Percentiles rank a stretch among this genome's conserved stretches.
These are phyloP conservation scores for Telfairia occidentalis DNA, from an alignment of 331 rosid genomes.

Conservation along the genomic window DNA sequence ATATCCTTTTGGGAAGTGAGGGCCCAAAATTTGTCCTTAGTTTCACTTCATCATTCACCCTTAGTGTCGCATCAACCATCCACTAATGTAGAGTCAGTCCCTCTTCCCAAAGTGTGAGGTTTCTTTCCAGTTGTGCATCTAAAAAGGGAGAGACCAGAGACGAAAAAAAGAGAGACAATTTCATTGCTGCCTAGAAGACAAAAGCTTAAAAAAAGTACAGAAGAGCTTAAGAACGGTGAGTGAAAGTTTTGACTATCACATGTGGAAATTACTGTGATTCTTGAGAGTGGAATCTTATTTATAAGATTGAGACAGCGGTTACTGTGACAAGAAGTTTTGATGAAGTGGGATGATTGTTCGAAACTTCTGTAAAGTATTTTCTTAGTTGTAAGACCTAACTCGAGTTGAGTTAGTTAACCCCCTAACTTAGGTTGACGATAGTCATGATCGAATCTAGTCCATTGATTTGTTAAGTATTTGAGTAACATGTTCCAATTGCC, in stretches of 20 bases:
- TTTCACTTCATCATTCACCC: not conserved
- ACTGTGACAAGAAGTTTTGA: not conserved
- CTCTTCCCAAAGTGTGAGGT: not conserved
- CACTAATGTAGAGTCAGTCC: conserved; percentile 5
- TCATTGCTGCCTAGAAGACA: not conserved
- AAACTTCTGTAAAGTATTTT: not conserved
- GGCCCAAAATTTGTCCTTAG: not conserved
- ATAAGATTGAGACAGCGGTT: not conserved
- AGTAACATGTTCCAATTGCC: not conserved
- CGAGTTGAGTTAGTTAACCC: not conserved
- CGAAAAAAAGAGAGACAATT: not conserved
- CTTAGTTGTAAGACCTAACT: not conserved
- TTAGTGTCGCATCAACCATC: not conserved
- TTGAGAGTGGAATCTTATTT: not conserved
- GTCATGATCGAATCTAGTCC: not conserved
- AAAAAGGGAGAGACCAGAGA: not conserved
- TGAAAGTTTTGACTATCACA: not conserved
- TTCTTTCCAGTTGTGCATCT: conserved; percentile 11
- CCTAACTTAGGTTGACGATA: not conserved
- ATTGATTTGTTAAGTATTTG: not conserved
- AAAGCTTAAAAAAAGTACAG: not conserved
- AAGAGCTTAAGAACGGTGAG: not conserved
- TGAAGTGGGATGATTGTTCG: not conserved
- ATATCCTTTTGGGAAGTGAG: not conserved
- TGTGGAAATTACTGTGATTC: not conserved